A percentile compares a stretch with the other conserved stretches of the same genome.
These are phyloP conservation scores for Daldinia eschscholtzii DNA, from an alignment of 2,329 filamentous ascomycete genomes.

Conservation along the genomic window DNA sequence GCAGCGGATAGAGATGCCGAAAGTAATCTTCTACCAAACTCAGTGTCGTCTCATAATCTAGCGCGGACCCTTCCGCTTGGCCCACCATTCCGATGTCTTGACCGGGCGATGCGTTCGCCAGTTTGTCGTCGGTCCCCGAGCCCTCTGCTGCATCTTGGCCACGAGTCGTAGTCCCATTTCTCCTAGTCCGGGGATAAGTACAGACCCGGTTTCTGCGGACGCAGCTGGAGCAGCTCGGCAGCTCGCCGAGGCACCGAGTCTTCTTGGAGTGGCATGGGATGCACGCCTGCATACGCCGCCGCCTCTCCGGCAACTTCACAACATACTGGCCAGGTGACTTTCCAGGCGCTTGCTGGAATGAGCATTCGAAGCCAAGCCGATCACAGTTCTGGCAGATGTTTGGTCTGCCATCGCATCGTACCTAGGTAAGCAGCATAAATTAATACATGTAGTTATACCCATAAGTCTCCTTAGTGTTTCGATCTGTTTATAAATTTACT, in stretches of 20 bases:
- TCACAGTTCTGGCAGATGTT: slow-evolving; percentile 53
- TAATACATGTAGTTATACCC: neutral
- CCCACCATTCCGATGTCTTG: slow-evolving; percentile 29
- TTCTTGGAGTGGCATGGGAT: slow-evolving; percentile 50
- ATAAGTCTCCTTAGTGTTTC: neutral
- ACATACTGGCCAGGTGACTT: slow-evolving; percentile 44
- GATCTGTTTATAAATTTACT: neutral
- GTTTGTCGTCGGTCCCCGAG: slow-evolving; percentile 3
- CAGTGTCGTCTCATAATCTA: slow-evolving; percentile 38
- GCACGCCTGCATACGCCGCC: slow-evolving; percentile 51
- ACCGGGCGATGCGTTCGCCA: slow-evolving; percentile 7
- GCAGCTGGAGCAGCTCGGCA: slow-evolving; percentile 51
- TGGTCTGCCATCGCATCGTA: slow-evolving; percentile 52
- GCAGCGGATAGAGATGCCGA: slow-evolving; percentile 50
- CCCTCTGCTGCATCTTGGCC: slow-evolving; percentile 6
- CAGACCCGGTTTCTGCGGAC: slow-evolving; percentile 47
- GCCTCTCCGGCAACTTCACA: slow-evolving; percentile 47
- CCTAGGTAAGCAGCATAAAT: slow-evolving; percentile 23
- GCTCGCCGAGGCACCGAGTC: slow-evolving; percentile 50
- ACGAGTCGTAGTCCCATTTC: slow-evolving; percentile 16
- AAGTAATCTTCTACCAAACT: slow-evolving; percentile 51
- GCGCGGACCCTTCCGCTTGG: slow-evolving; percentile 25
- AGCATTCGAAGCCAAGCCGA: slow-evolving; percentile 53
- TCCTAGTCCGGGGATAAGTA: slow-evolving; percentile 44
- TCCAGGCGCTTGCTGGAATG: slow-evolving; percentile 49